Evolutionary conservation across 1,139 yeast species (phyloP).

Genomic region (Magnusiomyces sp.): DNA sequence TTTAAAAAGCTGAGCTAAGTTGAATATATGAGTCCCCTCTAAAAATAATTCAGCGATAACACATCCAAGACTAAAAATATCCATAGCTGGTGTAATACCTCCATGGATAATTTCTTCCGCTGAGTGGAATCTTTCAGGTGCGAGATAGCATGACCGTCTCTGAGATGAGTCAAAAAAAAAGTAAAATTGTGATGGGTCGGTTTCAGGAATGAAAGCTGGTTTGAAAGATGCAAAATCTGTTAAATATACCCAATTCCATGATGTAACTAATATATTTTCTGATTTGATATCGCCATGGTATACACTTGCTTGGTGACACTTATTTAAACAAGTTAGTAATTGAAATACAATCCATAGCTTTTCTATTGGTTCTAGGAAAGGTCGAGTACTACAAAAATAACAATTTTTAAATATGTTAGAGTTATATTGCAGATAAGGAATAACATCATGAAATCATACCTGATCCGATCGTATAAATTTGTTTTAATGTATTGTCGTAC

Average conservation of each 20-base stretch:
- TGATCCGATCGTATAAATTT: slow-evolving; percentile 76
- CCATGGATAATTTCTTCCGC: slow-evolving; percentile 32
- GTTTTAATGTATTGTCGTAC: slow-evolving; percentile 73
- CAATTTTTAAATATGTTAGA: not conserved
- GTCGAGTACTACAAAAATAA: slow-evolving; percentile 47
- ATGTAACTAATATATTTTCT: slow-evolving; percentile 78
- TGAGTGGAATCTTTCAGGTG: slow-evolving; percentile 78
- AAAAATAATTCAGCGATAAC: slow-evolving; percentile 80
- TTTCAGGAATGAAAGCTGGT: slow-evolving; percentile 83
- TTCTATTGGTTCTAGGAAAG: slow-evolving; percentile 75
- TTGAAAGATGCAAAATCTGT: slow-evolving; percentile 81
- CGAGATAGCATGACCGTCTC: slow-evolving; percentile 79
- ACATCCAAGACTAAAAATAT: slow-evolving; percentile 85
- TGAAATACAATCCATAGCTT: slow-evolving; percentile 82
- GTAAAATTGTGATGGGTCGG: slow-evolving; percentile 89
- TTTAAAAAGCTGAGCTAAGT: slow-evolving; percentile 77
- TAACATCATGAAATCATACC: slow-evolving; percentile 18
- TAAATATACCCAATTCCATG: slow-evolving; percentile 81
- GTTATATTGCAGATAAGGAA: not conserved
- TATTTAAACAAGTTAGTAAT: slow-evolving; percentile 50
- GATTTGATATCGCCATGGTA: slow-evolving; percentile 88
- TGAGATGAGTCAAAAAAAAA: slow-evolving; percentile 88
- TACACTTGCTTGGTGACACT: slow-evolving; percentile 54
- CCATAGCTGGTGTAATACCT: slow-evolving; percentile 61
- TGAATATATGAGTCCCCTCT: slow-evolving; percentile 82